Percentiles rank a stretch among this genome's conserved stretches.
Evolutionary conservation across 495 filamentous ascomycete species (phyloP).

Genomic region (Talaromyces proteolyticus): DNA sequence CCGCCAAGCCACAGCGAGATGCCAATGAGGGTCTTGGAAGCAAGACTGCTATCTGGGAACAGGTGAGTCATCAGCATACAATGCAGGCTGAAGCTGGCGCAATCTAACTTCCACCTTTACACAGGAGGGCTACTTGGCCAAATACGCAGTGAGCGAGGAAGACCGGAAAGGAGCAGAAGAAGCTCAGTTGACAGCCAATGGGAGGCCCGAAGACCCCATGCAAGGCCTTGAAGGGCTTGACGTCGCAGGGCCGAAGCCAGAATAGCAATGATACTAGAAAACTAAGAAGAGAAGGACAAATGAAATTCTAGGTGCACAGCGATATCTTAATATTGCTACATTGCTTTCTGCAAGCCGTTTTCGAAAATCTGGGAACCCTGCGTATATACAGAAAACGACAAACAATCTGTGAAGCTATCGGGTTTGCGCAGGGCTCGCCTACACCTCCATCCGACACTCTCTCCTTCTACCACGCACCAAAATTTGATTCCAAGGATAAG

Average conservation of each 20-base stretch:
- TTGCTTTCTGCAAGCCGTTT: constrained; percentile 2
- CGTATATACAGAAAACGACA: constrained; percentile 9
- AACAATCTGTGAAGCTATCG: constrained; percentile 6
- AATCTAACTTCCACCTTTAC: constrained; percentile 13
- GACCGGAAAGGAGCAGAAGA: constrained; percentile 62
- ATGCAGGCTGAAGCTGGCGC: constrained; percentile 20
- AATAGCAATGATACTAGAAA: constrained; percentile 34
- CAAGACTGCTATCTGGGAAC: constrained; percentile 97
- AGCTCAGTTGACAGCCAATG: constrained; percentile 40
- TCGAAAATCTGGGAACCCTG: neutral
- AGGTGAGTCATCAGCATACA: constrained; percentile 51
- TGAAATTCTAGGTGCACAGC: constrained; percentile 1
- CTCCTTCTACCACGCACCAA: neutral
- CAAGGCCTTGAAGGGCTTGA: constrained; percentile 89
- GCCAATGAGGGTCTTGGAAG: constrained; percentile 78
- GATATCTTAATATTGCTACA: constrained; percentile 4
- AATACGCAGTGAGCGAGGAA: constrained; percentile 86
- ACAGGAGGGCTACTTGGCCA: constrained; percentile 89
- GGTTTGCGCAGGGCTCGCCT: constrained; percentile 4
- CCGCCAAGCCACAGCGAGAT: constrained; percentile 90
- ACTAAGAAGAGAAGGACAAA: neutral
- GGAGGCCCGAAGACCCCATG: constrained; percentile 79
- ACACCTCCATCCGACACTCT: neutral
- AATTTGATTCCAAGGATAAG: neutral
- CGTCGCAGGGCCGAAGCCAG: constrained; percentile 84